Base-by-base conservation (phyloP, 1,284 basidiomycete species). In the Fistulina hepatica region DNA sequence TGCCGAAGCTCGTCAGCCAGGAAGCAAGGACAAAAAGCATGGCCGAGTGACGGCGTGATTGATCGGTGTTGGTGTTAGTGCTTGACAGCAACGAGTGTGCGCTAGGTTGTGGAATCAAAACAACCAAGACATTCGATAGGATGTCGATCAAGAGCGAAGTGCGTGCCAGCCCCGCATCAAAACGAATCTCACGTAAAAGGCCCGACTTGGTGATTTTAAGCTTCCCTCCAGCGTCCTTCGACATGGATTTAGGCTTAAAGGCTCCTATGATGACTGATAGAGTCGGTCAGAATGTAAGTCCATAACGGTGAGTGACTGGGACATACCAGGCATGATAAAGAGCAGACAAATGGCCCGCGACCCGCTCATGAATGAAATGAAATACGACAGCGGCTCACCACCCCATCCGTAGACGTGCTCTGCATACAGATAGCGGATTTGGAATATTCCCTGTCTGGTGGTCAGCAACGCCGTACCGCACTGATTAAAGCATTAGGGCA, bases 61-160 rank as follows among this genome's bases (percentile, higher is more conserved):
- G 15, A 3, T 19, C 28, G 3, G 28, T 16, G 28, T 13, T 8
- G 10, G 28, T 19, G 28, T 11, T 12, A 6, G 25, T 12, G 12
- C 12, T 15, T 11, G 12, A 12, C 25, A 27, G 25, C 25, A 27
- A 27, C 25, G 12, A 3, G 4, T 11, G 25, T 15, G 19, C 11
- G 15, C 15, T 8, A 4, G 72, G 72, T 32, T 61, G 57, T 1
- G 80, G 69, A 2, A 67, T 57, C 13, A 77, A 46, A 2, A 71
- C 52, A 26, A 83, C 71, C 17, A 80, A 60, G 1, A 62, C 55
- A 49, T 83, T 72, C 0, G 78, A 75, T n/a, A 73, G 40, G 24
- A 81, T 61, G 42, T 86, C 84, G 40, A 83, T 49, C 30, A 75
- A 44, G 42, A 85, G 61, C 6, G 79, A 83, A 33, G 61, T 59